Percentiles rank a stretch among this genome's conserved stretches.
Evolutionary conservation across 352 stramenopile genomes (phyloP).

Genomic region (Globisporangium lucens): DNA sequence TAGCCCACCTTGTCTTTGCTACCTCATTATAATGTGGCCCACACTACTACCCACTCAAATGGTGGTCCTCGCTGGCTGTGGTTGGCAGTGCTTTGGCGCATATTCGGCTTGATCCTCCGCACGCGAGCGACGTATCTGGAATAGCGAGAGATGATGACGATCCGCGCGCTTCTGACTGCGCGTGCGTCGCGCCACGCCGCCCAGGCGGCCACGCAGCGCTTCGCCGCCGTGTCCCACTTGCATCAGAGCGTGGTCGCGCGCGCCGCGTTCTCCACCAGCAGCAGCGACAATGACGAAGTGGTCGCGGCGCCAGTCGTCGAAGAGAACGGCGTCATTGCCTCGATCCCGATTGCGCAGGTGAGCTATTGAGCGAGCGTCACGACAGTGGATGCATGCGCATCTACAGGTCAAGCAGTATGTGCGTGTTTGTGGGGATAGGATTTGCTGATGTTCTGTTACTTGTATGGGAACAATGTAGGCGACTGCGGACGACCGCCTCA

Average conservation of each 20-base stretch:
- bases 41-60: slow-evolving; percentile 10
- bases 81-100: slow-evolving; percentile 17
- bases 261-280: slow-evolving; percentile 34
- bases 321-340: slow-evolving; percentile 48
- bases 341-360: slow-evolving; percentile 58
- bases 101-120: slow-evolving; percentile 16
- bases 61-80: slow-evolving; percentile 23
- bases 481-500: slow-evolving; percentile 55
- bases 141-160: slow-evolving; percentile 42
- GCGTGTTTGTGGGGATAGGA: too few relatives aligned
- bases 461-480: slow-evolving; percentile 29
- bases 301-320: slow-evolving; percentile 20
- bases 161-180: slow-evolving; percentile 44
- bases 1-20: slow-evolving; percentile 15
- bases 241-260: slow-evolving; percentile 7
- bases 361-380: neutral
- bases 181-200: slow-evolving; percentile 28
- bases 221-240: slow-evolving; percentile 16
- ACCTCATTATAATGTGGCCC: neutral
- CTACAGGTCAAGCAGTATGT: neutral
- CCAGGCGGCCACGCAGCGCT: slow-evolving; percentile 14
- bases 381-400: neutral
- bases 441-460: neutral
- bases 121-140: neutral
- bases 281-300: slow-evolving; percentile 19